Percentiles rank a stretch among this genome's conserved stretches.
Evolutionary conservation across 225 moss, liverwort and hornwort species (phyloP).

Genomic region (Physcomitrium patens): DNA sequence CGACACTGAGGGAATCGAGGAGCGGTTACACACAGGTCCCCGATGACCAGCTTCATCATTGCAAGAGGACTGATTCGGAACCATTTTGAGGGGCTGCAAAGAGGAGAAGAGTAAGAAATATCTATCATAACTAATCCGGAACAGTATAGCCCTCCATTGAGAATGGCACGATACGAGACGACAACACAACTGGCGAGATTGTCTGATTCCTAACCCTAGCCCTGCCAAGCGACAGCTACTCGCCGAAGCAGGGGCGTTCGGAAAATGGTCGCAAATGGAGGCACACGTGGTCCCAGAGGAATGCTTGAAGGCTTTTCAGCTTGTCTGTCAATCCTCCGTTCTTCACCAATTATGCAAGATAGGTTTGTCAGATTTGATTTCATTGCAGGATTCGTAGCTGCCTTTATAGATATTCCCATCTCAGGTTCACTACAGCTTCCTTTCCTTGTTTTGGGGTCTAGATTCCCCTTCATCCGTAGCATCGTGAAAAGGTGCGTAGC

Average conservation of each 20-base stretch:
- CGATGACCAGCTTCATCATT: slow-evolving; percentile 35
- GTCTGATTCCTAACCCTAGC: slow-evolving; percentile 26
- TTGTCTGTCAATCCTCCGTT: neutral
- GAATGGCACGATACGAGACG: neutral
- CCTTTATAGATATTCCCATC: neutral
- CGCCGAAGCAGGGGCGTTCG: neutral
- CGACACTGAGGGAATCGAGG: slow-evolving; percentile 30
- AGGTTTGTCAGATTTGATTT: neutral
- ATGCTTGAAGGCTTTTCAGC: neutral
- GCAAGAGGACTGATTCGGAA: neutral
- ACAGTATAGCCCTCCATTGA: neutral
- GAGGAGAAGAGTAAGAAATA: neutral
- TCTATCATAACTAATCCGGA: slow-evolving; percentile 2
- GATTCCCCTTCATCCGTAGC: neutral
- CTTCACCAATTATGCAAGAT: neutral
- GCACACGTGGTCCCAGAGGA: slow-evolving; percentile 3
- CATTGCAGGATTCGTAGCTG: neutral
- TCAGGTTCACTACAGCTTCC: neutral
- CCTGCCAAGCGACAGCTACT: neutral
- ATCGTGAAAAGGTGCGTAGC: neutral
- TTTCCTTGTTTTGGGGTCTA: neutral
- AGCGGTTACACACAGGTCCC: slow-evolving; percentile 18
- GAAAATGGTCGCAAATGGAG: slow-evolving; percentile 3
- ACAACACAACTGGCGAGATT: neutral
- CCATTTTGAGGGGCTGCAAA: slow-evolving; percentile 7